These are phyloP conservation scores for Alternaria ventricosa DNA, from an alignment of 2,329 filamentous ascomycete species.

Conservation along the genomic window DNA sequence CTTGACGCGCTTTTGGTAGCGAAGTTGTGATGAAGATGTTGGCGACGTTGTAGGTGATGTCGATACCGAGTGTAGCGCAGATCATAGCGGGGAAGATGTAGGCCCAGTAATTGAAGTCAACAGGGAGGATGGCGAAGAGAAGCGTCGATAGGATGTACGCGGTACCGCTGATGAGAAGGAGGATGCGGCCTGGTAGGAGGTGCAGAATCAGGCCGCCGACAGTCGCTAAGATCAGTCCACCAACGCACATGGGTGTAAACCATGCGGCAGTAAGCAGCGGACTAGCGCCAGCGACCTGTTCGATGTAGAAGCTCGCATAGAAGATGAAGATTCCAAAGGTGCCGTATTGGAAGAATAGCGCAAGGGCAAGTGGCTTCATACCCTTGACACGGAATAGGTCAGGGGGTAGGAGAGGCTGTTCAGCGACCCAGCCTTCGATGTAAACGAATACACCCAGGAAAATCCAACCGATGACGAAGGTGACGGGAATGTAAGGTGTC, in stretches of 20 bases:
- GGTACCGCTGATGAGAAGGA: conserved; percentile 39
- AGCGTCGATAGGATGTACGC: conserved; percentile 41
- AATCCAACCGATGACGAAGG: conserved; percentile 68
- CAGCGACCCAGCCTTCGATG: conserved; percentile 73
- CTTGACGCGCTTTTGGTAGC: conserved; percentile 43
- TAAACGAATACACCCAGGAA: conserved; percentile 69
- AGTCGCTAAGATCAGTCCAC: conserved; percentile 44
- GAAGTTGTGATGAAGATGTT: conserved; percentile 49
- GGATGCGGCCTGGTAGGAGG: conserved; percentile 42
- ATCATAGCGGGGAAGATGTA: conserved; percentile 54
- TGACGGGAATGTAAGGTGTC: conserved; percentile 74
- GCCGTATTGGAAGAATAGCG: conserved; percentile 55
- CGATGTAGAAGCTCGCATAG: conserved; percentile 49
- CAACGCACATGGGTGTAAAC: conserved; percentile 47
- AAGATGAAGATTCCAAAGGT: conserved; percentile 48
- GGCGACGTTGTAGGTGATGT: conserved; percentile 48
- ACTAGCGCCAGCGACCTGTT: conserved; percentile 35
- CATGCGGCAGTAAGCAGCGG: conserved; percentile 43
- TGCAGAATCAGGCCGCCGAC: conserved; percentile 45
- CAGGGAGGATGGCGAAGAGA: conserved; percentile 46
- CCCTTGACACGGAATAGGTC: conserved; percentile 73
- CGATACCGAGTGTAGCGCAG: conserved; percentile 47
- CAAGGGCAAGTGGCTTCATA: conserved; percentile 58
- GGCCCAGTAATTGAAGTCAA: conserved; percentile 44
- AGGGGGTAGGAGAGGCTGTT: conserved; percentile 71